A percentile compares a stretch with the other conserved stretches of the same genome.
These are phyloP conservation scores for Thielaviopsis musarum DNA, from an alignment of 2,329 filamentous ascomycete genomes.

Conservation along the genomic window DNA sequence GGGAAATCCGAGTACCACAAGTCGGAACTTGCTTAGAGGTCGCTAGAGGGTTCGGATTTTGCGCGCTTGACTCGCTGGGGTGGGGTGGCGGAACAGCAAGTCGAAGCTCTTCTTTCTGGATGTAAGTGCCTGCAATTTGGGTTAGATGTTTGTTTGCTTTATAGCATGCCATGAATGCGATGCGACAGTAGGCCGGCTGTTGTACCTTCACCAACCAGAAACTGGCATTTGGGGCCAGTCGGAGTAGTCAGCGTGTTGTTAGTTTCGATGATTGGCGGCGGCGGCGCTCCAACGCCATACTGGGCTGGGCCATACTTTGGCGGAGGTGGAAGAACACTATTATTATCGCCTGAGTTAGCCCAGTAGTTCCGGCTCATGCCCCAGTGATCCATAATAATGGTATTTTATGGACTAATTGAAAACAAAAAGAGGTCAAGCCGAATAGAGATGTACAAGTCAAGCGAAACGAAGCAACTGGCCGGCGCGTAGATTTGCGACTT, in stretches of 20 bases:
- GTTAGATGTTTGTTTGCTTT: background rate
- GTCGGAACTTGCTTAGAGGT: constrained; percentile 74
- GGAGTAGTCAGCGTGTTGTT: constrained; percentile 77
- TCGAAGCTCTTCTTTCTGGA: constrained; percentile 76
- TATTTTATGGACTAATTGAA: background rate
- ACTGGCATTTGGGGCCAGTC: constrained; percentile 67
- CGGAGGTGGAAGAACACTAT: constrained; percentile 69
- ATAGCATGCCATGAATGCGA: background rate
- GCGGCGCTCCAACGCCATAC: constrained; percentile 41
- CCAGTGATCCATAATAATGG: constrained; percentile 8
- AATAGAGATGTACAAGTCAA: too few relatives aligned
- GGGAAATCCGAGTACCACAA: constrained; percentile 66
- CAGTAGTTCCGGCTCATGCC: constrained; percentile 9
- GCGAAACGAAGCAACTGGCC: too few relatives aligned
- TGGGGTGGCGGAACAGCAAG: constrained; percentile 90
- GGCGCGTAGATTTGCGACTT: too few relatives aligned
- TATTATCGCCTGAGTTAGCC: constrained; percentile 4
- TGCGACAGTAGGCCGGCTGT: background rate
- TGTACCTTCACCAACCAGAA: constrained; percentile 82
- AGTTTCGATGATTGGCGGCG: constrained; percentile 68
- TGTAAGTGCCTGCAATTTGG: constrained; percentile 54
- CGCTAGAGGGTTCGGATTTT: constrained; percentile 80
- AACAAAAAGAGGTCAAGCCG: background rate
- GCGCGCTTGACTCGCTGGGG: constrained; percentile 74
- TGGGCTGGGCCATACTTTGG: constrained; percentile 64